A percentile compares a stretch with the other conserved stretches of the same genome.
phyloP scores from a whole-genome alignment of 306 rosid species.

The Sophora flavescens region DNA sequence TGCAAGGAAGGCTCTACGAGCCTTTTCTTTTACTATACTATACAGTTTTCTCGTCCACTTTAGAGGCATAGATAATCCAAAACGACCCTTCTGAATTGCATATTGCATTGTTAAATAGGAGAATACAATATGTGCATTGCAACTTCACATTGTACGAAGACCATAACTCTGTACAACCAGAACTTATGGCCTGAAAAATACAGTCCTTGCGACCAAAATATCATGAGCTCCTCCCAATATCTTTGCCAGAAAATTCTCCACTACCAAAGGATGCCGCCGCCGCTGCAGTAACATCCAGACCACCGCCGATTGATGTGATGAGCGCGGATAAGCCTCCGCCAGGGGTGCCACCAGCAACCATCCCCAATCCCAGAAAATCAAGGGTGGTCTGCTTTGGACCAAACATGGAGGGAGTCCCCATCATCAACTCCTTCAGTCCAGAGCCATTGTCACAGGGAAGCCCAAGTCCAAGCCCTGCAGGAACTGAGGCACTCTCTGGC shows the following conservation, averaged over 20 bases:
- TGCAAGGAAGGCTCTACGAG: constrained; percentile 35
- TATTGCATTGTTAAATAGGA: constrained; percentile 38
- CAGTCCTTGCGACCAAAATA: not conserved
- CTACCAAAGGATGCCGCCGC: constrained; percentile 65
- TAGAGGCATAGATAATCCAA: constrained; percentile 45
- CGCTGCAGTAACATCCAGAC: constrained; percentile 61
- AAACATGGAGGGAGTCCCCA: constrained; percentile 71
- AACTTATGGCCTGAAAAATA: constrained; percentile 16
- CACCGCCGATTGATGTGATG: constrained; percentile 67
- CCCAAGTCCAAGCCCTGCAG: constrained; percentile 77
- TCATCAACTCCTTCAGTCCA: constrained; percentile 74
- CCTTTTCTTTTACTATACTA: constrained; percentile 36
- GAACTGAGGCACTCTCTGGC: constrained; percentile 53
- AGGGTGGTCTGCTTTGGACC: constrained; percentile 85
- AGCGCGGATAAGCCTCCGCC: constrained; percentile 65
- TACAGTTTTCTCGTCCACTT: constrained; percentile 31
- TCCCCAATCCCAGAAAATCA: constrained; percentile 82
- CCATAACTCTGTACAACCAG: constrained; percentile 41
- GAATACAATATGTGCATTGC: constrained; percentile 43
- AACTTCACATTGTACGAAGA: constrained; percentile 41
- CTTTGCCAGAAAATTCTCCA: constrained; percentile 64
- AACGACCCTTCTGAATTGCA: constrained; percentile 40
- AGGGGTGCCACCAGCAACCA: constrained; percentile 73
- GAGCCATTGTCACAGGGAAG: constrained; percentile 69
- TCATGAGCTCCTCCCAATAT: constrained; percentile 68